Evolutionary conservation across 768 basidiomycete species (phyloP).

Genomic region (Tulasnella sp.): DNA sequence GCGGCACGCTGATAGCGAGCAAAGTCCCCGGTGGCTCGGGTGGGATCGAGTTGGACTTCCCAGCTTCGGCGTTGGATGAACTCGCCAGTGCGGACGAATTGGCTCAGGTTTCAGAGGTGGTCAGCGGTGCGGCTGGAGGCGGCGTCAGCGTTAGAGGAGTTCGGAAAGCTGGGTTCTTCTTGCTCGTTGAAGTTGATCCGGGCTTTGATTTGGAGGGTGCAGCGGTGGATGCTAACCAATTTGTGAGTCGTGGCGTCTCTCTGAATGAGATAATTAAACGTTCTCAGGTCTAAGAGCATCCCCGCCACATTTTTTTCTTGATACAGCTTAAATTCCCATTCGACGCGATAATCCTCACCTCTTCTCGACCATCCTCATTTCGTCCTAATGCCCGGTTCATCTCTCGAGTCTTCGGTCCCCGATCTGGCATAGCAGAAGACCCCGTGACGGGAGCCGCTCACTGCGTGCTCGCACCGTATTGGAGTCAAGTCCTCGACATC

Average conservation of each 20-base stretch:
- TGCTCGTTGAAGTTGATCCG: conserved; percentile 27
- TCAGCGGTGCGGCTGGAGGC: conserved; percentile 1
- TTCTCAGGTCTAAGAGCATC: no score
- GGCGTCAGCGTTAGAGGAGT: conserved; percentile 21
- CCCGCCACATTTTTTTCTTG: background rate
- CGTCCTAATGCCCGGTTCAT: no score
- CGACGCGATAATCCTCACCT: no score
- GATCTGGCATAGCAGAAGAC: no score
- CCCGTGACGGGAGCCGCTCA: conserved; percentile 32
- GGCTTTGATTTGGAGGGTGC: conserved; percentile 22
- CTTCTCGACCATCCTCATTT: no score
- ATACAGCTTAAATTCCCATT: background rate
- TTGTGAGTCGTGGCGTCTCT: conserved; percentile 23
- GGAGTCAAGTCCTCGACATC: conserved; percentile 16
- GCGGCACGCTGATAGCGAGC: conserved; percentile 24
- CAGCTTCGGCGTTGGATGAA: conserved; percentile 17
- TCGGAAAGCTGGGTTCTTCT: conserved; percentile 20
- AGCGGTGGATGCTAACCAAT: conserved; percentile 20
- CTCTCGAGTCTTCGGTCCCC: no score
- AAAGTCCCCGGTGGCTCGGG: background rate
- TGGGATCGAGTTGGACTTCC: conserved; percentile 28
- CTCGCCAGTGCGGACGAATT: background rate
- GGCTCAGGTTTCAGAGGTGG: no score
- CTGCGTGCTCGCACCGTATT: conserved; percentile 29
- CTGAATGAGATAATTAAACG: background rate